Conservation (phyloP, 805 yeast species). For the Barnettozyma californica region DNA sequence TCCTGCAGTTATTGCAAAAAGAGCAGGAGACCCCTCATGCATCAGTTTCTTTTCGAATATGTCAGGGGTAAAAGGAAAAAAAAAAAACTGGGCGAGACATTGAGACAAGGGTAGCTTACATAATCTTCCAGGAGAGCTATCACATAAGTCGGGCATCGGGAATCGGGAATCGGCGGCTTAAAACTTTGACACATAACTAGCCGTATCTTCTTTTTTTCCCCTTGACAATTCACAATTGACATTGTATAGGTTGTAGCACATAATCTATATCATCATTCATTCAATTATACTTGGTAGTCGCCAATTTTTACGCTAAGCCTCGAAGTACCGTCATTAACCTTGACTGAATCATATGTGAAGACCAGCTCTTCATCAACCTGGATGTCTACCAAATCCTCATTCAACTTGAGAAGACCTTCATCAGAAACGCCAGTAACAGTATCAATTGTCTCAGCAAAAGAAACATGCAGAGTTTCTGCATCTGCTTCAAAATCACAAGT, state of each 20-base stretch:
- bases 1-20: no score
- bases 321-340: conserved; percentile 10
- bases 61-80: no score
- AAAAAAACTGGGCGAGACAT: no score
- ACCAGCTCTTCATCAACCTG: conserved; percentile 8
- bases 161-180: no score
- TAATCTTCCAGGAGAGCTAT: no score
- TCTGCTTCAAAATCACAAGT: neutral
- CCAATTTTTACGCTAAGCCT: conserved; percentile 5
- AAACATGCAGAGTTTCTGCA: conserved; percentile 7
- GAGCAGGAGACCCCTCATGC: no score
- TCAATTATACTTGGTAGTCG: neutral
- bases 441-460: conserved; percentile 5
- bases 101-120: no score
- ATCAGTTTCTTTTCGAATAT: no score
- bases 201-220: no score
- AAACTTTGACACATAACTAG: neutral
- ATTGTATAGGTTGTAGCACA: no score
- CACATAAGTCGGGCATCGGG: no score
- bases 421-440: neutral
- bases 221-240: no score
- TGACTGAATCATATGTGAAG: conserved; percentile 12
- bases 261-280: neutral
- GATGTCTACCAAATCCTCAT: conserved; percentile 7
- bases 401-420: conserved; percentile 7